These are phyloP conservation scores for Petunia axillaris DNA, from an alignment of 257 asterid genomes.

Conservation along the genomic window DNA sequence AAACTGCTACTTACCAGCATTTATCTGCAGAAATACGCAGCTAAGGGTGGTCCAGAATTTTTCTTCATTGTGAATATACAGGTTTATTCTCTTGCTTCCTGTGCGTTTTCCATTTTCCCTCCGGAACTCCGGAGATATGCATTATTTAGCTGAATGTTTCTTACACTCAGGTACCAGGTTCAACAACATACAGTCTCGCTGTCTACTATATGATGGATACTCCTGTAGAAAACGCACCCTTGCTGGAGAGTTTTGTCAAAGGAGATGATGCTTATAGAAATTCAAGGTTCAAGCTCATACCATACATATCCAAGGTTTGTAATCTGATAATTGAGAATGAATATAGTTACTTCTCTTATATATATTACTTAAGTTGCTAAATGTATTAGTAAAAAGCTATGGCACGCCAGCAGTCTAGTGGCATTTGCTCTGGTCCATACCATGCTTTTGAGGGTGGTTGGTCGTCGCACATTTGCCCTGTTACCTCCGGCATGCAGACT, in stretches of 20 bases:
- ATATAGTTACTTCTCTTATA: constrained; percentile 17
- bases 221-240: constrained; percentile 79
- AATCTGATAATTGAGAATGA: constrained; percentile 13
- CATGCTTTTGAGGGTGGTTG: background rate
- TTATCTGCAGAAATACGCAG: constrained; percentile 78
- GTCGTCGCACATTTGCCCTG: background rate
- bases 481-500: background rate
- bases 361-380: background rate
- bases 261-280: constrained; percentile 96
- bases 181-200: constrained; percentile 84
- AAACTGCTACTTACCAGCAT: constrained; percentile 29
- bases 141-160: background rate
- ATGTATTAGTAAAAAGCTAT: background rate
- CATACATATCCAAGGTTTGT: constrained; percentile 88
- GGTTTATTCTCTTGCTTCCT: constrained; percentile 43
- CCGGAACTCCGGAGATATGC: background rate
- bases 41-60: constrained; percentile 92
- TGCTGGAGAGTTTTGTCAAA: constrained; percentile 85
- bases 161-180: constrained; percentile 77
- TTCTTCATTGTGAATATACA: constrained; percentile 92
- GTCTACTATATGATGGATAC: constrained; percentile 92
- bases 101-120: constrained; percentile 17
- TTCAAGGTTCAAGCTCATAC: constrained; percentile 99
- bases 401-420: constrained; percentile 6
- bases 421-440: background rate